Percentiles rank a stretch among this genome's conserved stretches.
Conservation (phyloP, 805 yeast genomes). For the Starmerella asiatica region DNA sequence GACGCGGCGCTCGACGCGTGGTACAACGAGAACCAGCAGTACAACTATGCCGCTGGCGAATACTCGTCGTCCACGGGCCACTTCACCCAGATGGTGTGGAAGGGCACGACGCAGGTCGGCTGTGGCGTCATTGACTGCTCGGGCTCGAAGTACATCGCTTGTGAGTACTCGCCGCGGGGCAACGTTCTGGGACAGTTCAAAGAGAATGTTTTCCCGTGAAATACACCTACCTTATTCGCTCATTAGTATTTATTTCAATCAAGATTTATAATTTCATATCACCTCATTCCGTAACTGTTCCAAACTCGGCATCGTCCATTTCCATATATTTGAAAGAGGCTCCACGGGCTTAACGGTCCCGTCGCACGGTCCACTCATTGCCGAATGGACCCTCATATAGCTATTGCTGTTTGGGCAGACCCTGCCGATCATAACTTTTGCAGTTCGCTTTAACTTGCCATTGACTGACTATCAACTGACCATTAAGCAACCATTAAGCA, state of each 20-base stretch:
- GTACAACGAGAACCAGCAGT: conserved; percentile 49
- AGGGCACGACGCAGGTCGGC: conserved; percentile 43
- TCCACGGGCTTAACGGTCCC: no score
- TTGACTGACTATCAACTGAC: no score
- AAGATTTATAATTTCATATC: background rate
- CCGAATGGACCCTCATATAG: no score
- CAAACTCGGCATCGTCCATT: background rate
- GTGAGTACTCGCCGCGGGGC: conserved; percentile 63
- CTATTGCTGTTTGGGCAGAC: no score
- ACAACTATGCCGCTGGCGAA: conserved; percentile 39
- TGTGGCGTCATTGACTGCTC: conserved; percentile 42
- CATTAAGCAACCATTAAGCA: no score
- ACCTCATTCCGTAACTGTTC: background rate
- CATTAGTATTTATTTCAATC: conserved; percentile 1
- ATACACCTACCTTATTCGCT: no score
- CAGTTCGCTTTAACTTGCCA: no score
- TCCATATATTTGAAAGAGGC: no score
- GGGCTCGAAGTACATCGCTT: conserved; percentile 46
- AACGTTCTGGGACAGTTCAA: conserved; percentile 35
- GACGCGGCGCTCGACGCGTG: conserved; percentile 54
- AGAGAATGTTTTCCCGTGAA: conserved; percentile 22
- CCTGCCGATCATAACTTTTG: no score
- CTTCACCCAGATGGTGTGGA: conserved; percentile 72
- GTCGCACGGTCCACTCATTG: no score
- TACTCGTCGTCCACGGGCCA: conserved; percentile 49